These are phyloP conservation scores for Parachlorella kessleri DNA, from an alignment of 139 green algal genomes.

Conservation along the genomic window DNA sequence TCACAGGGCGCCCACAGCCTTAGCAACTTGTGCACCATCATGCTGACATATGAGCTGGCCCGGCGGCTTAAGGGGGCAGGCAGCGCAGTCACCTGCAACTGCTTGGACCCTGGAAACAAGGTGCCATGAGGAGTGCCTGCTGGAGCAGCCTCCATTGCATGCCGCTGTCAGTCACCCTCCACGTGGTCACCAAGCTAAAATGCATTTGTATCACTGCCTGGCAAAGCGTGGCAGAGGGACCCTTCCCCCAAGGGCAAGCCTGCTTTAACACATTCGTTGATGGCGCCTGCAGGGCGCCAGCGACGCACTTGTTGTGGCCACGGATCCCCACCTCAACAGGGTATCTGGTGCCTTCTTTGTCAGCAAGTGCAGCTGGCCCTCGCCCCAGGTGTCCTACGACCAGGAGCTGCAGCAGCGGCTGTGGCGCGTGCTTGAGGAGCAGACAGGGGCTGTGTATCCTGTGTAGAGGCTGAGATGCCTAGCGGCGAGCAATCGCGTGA, in stretches of 20 bases:
- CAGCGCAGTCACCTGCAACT: constrained; percentile 48
- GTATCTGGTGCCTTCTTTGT: constrained; percentile 65
- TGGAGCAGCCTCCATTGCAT: too few species aligned
- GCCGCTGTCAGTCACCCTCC: too few species aligned
- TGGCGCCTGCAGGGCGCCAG: constrained; percentile 43
- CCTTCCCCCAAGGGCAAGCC: too few species aligned
- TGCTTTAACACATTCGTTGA: too few species aligned
- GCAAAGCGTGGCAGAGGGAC: too few species aligned
- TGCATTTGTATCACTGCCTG: too few species aligned
- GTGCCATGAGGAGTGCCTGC: too few species aligned
- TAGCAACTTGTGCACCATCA: constrained; percentile 61
- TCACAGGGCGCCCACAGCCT: constrained; percentile 63
- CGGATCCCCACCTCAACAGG: constrained; percentile 17
- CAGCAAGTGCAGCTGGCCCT: not conserved
- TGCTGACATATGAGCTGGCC: constrained; percentile 58
- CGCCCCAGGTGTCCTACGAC: constrained; percentile 10
- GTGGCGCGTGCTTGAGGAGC: constrained; percentile 41
- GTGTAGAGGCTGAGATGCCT: constrained; percentile 3
- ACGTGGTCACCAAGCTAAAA: too few species aligned
- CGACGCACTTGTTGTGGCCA: constrained; percentile 53
- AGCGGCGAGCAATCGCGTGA: too few species aligned
- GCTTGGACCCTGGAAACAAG: constrained; percentile 65
- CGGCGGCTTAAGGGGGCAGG: constrained; percentile 28
- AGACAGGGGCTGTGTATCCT: constrained; percentile 38
- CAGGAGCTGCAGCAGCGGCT: constrained; percentile 14